Conservation (phyloP, 2,329 filamentous ascomycete genomes). For the Colletotrichum musae region DNA sequence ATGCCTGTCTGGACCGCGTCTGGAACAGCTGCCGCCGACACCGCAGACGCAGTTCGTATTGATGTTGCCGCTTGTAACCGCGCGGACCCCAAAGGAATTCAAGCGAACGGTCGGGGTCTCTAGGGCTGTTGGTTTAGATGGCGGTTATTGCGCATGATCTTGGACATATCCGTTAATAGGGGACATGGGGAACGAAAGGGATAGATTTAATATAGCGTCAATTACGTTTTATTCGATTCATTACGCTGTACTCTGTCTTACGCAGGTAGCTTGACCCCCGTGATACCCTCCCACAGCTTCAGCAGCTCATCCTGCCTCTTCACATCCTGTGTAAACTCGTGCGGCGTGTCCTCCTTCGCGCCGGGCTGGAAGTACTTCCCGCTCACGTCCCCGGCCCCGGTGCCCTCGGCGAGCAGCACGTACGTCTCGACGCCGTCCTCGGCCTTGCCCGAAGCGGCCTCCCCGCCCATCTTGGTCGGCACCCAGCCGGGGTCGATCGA, state of each 20-base stretch:
- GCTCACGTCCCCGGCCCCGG: slow-evolving; percentile 47
- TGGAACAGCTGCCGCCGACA: not conserved
- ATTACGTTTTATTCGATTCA: too few relatives aligned
- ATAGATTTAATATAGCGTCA: too few relatives aligned
- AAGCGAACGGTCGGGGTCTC: not conserved
- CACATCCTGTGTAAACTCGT: slow-evolving; percentile 53
- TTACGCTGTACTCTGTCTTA: too few relatives aligned
- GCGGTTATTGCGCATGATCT: too few relatives aligned
- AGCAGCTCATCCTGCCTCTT: slow-evolving; percentile 61
- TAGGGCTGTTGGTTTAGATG: too few relatives aligned
- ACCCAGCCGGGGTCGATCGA: slow-evolving; percentile 69
- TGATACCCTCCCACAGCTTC: slow-evolving; percentile 50
- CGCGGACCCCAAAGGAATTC: not conserved
- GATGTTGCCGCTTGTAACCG: not conserved
- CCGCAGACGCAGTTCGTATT: not conserved
- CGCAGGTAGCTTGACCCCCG: slow-evolving; percentile 36
- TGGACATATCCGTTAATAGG: too few relatives aligned
- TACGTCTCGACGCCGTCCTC: slow-evolving; percentile 63
- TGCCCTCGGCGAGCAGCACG: slow-evolving; percentile 61
- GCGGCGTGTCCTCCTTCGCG: slow-evolving; percentile 46
- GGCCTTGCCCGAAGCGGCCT: slow-evolving; percentile 61
- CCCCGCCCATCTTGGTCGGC: slow-evolving; percentile 68
- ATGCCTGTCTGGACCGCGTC: not conserved
- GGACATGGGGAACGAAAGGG: too few relatives aligned
- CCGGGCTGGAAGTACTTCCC: slow-evolving; percentile 57